phyloP scores from a whole-genome alignment of 2,329 filamentous ascomycete species.

The Bipolaris oryzae region DNA sequence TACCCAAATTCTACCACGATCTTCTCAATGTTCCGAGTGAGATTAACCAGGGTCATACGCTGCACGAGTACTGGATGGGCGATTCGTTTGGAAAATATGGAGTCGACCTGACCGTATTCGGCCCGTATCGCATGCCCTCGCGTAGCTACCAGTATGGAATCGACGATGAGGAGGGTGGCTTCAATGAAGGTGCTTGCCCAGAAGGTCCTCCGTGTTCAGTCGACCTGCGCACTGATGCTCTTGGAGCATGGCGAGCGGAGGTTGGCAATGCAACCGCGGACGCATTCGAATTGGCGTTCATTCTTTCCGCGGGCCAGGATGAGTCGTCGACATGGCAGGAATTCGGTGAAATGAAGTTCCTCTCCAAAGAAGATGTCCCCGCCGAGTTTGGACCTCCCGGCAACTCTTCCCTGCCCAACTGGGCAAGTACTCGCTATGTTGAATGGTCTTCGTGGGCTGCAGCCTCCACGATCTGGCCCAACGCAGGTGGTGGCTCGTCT shows the following conservation, averaged over 20 bases:
- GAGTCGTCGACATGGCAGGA: slow-evolving; percentile 64
- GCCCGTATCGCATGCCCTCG: slow-evolving; percentile 57
- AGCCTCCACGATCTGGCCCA: slow-evolving; percentile 60
- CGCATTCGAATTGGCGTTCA: slow-evolving; percentile 60
- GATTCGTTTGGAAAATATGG: slow-evolving; percentile 60
- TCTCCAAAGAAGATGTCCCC: slow-evolving; percentile 55
- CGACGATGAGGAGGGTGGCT: slow-evolving; percentile 50
- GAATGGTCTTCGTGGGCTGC: slow-evolving; percentile 61
- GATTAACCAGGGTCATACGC: slow-evolving; percentile 58
- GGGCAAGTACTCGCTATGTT: slow-evolving; percentile 59
- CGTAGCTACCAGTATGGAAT: slow-evolving; percentile 59
- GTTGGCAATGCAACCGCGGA: slow-evolving; percentile 58
- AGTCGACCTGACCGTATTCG: slow-evolving; percentile 60
- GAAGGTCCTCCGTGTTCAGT: slow-evolving; percentile 52
- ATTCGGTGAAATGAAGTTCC: slow-evolving; percentile 62
- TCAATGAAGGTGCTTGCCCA: slow-evolving; percentile 59
- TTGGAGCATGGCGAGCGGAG: slow-evolving; percentile 58
- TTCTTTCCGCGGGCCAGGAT: slow-evolving; percentile 61
- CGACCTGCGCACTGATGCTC: slow-evolving; percentile 58
- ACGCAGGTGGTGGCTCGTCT: slow-evolving; percentile 59
- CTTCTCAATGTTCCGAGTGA: slow-evolving; percentile 58
- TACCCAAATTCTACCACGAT: slow-evolving; percentile 59
- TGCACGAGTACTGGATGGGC: slow-evolving; percentile 65
- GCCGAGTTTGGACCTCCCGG: slow-evolving; percentile 58
- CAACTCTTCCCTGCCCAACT: slow-evolving; percentile 53